A percentile compares a stretch with the other conserved stretches of the same genome.
Conservation (phyloP, 352 stramenopile genomes). For the Pythium periplocum region DNA sequence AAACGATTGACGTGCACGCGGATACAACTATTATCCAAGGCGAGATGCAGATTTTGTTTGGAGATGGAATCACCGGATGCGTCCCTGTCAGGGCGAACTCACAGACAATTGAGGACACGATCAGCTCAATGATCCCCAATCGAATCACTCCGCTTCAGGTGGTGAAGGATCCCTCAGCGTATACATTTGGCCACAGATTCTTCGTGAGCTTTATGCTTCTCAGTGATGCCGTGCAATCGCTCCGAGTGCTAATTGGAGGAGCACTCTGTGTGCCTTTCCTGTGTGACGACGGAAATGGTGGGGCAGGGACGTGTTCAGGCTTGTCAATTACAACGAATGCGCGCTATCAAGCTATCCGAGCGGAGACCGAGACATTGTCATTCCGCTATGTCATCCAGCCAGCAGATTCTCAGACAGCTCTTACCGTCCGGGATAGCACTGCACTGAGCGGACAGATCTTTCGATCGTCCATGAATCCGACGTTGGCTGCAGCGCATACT, state of each 20-base stretch:
- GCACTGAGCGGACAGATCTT: conserved; percentile 39
- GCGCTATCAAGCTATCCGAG: conserved; percentile 30
- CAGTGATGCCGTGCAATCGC: conserved; percentile 27
- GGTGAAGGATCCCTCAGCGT: conserved; percentile 35
- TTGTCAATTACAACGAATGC: conserved; percentile 40
- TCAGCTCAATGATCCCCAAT: conserved; percentile 32
- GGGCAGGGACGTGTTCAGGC: conserved; percentile 17
- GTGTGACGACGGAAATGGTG: conserved; percentile 36
- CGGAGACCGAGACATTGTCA: conserved; percentile 33
- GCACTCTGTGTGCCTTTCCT: conserved; percentile 37
- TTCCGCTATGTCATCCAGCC: conserved; percentile 56
- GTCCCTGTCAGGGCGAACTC: conserved; percentile 32
- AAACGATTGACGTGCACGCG: conserved; percentile 62
- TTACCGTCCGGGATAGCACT: conserved; percentile 24
- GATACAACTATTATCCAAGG: conserved; percentile 36
- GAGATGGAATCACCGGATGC: conserved; percentile 31
- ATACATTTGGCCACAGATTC: conserved; percentile 29
- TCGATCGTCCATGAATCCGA: conserved; percentile 30
- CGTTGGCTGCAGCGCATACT: conserved; percentile 19
- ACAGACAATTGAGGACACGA: conserved; percentile 28
- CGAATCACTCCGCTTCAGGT: conserved; percentile 37
- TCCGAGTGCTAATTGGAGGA: conserved; percentile 20
- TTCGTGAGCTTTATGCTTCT: conserved; percentile 40
- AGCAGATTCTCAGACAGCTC: conserved; percentile 18
- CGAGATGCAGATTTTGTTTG: conserved; percentile 32